phyloP scores from a whole-genome alignment of 192 early-diverging fungal species.

The Funneliformis mosseae region DNA sequence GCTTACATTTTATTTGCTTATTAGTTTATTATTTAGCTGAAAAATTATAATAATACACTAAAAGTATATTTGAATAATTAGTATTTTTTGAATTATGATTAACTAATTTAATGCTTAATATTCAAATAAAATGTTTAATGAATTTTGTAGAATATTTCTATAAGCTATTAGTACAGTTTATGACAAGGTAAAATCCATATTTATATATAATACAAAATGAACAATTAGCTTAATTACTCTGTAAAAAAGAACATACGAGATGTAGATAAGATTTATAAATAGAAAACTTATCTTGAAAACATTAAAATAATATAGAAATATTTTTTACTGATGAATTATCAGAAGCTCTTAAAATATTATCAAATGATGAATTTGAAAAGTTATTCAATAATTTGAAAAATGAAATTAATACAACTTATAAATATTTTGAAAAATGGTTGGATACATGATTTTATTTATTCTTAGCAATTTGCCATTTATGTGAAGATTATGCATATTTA shows the following conservation, averaged over 20 bases:
- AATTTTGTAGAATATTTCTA: neutral
- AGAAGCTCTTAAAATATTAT: neutral
- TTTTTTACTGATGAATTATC: conserved; percentile 11
- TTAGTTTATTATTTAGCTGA: neutral
- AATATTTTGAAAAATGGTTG: neutral
- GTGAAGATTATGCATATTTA: neutral
- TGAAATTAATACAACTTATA: neutral
- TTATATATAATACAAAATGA: neutral
- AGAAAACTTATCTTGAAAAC: neutral
- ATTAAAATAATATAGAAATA: conserved; percentile 1
- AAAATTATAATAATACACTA: conserved; percentile 5
- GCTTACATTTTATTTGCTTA: neutral
- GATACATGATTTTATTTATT: neutral
- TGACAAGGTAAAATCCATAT: neutral
- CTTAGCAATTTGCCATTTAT: neutral
- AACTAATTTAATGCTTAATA: neutral
- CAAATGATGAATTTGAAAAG: neutral
- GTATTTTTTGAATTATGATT: neutral
- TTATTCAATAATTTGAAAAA: neutral
- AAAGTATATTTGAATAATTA: neutral
- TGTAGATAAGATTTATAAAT: conserved; percentile 5
- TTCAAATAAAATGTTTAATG: neutral
- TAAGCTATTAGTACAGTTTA: neutral
- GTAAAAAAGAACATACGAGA: neutral
- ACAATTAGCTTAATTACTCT: neutral